Conservation (phyloP, 257 asterid genomes). For the Solanum chiquidenum region DNA sequence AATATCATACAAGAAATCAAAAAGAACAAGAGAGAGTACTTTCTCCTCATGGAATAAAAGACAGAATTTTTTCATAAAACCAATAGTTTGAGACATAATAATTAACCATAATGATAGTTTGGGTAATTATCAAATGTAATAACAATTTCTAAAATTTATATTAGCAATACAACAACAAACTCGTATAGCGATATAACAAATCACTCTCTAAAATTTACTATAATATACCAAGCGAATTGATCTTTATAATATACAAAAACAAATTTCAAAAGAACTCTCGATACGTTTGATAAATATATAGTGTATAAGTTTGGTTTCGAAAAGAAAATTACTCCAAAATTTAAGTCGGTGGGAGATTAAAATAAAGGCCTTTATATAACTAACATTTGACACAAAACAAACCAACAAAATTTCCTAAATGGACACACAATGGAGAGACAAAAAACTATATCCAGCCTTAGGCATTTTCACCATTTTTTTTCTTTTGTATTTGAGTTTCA, state of each 20-base stretch:
- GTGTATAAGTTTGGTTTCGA: neutral
- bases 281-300: neutral
- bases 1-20: neutral
- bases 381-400: neutral
- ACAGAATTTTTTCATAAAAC: neutral
- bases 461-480: constrained; percentile 21
- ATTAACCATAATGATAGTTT: neutral
- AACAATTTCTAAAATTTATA: no score
- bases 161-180: no score
- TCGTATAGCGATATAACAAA: neutral
- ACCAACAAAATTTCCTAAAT: constrained; percentile 3
- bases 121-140: fast-evolving
- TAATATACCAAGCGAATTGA: no score
- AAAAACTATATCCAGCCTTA: constrained; percentile 20
- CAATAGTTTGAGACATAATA: neutral
- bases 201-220: no score
- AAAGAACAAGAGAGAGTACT: neutral
- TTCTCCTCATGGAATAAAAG: neutral
- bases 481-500: constrained; percentile 23
- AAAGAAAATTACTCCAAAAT: neutral
- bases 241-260: no score
- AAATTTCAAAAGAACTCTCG: neutral
- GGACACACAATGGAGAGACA: constrained; percentile 31
- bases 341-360: neutral
- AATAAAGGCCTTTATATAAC: neutral